Conservation (phyloP, 2,329 filamentous ascomycete genomes). For the Neonectria ditissima region DNA sequence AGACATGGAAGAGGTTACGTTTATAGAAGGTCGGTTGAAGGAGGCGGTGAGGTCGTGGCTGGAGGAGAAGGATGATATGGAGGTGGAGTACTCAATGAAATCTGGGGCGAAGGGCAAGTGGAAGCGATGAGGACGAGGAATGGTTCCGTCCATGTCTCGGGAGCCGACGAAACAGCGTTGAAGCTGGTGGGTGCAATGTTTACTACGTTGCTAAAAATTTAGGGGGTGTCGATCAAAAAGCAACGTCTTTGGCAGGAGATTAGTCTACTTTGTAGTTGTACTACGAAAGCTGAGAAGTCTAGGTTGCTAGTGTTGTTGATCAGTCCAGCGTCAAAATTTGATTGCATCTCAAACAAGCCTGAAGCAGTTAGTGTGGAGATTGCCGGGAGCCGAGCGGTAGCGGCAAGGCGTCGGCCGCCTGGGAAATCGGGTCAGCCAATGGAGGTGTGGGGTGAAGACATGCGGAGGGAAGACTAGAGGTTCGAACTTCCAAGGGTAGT, state of each 20-base stretch:
- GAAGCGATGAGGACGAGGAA: slow-evolving; percentile 23
- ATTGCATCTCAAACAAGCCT: slow-evolving; percentile 30
- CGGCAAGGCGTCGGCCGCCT: slow-evolving; percentile 21
- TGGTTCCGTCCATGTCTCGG: slow-evolving; percentile 20
- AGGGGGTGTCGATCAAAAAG: not conserved
- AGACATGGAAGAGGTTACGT: slow-evolving; percentile 41
- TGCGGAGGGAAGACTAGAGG: slow-evolving; percentile 13
- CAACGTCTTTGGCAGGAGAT: slow-evolving; percentile 20
- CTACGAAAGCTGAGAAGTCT: slow-evolving; percentile 23
- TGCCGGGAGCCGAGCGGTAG: slow-evolving; percentile 26
- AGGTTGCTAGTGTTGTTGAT: slow-evolving; percentile 20
- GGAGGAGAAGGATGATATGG: slow-evolving; percentile 13
- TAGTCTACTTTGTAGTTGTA: no score
- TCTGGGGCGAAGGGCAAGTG: slow-evolving; percentile 45
- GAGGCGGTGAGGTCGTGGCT: slow-evolving; percentile 40
- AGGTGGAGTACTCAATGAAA: slow-evolving; percentile 44
- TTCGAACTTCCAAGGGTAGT: not conserved
- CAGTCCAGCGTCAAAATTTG: slow-evolving; percentile 27
- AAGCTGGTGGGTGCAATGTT: slow-evolving; percentile 4
- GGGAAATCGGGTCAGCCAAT: slow-evolving; percentile 4
- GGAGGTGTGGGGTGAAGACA: slow-evolving; percentile 11
- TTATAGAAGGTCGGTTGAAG: slow-evolving; percentile 38
- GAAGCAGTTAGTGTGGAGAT: slow-evolving; percentile 32
- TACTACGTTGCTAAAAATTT: slow-evolving; percentile 5
- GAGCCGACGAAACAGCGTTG: slow-evolving; percentile 14